Evolutionary conservation across 306 rosid genomes (phyloP).

Genomic region (Glycine soja): DNA sequence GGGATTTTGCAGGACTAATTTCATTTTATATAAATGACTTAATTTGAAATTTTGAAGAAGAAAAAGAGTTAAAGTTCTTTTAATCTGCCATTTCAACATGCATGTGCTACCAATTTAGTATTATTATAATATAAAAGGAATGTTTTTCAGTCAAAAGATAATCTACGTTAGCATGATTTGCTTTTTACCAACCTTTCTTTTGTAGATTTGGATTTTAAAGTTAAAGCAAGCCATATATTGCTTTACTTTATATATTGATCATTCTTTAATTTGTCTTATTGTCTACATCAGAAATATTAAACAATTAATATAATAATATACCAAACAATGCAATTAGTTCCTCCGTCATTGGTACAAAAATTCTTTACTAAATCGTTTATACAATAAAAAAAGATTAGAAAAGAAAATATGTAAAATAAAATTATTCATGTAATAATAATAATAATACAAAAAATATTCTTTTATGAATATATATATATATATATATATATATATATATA

Average conservation of each 20-base stretch:
- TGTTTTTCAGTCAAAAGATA: conserved; percentile 15
- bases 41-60: neutral
- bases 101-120: neutral
- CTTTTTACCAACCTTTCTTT: neutral
- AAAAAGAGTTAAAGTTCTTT: neutral
- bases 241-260: neutral
- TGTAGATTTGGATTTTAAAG: conserved; percentile 1
- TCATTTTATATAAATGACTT: no score
- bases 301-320: neutral
- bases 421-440: neutral
- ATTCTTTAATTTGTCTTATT: neutral
- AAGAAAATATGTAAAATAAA: neutral
- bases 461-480: neutral
- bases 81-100: neutral
- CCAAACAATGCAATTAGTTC: neutral
- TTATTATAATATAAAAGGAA: neutral
- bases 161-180: conserved; percentile 16
- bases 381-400: neutral
- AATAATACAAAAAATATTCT: no score
- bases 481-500: no score
- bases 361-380: neutral
- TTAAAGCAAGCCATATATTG: neutral
- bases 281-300: neutral
- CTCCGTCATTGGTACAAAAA: neutral
- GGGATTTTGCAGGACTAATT: neutral